Evolutionary conservation across 306 rosid genomes (phyloP).

Genomic region (Casuarina equisetifolia): DNA sequence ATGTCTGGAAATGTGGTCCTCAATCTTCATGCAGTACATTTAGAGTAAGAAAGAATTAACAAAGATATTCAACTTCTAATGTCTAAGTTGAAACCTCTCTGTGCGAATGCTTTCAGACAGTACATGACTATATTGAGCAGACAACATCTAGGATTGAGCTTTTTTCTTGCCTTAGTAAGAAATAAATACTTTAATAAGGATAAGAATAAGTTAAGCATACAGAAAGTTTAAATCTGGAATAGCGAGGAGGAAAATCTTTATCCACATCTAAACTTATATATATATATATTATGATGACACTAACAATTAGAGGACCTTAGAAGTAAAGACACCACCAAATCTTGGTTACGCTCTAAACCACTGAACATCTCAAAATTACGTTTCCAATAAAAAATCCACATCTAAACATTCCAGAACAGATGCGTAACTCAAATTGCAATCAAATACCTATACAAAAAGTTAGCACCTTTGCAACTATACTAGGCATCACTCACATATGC

Average conservation of each 20-base stretch:
- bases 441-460: neutral
- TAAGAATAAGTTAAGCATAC: neutral
- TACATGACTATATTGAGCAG: neutral
- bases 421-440: neutral
- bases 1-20: neutral
- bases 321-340: too few species aligned
- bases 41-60: neutral
- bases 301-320: too few species aligned
- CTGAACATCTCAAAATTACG: neutral
- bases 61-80: neutral
- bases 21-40: neutral
- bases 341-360: too few species aligned
- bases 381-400: neutral
- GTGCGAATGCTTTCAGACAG: neutral
- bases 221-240: neutral
- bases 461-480: neutral
- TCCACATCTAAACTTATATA: too few species aligned
- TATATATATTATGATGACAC: too few species aligned
- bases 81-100: neutral
- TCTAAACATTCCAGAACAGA: neutral
- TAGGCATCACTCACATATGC: neutral
- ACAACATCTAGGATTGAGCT: neutral
- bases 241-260: too few species aligned
- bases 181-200: neutral
- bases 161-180: too few species aligned